phyloP scores from a whole-genome alignment of 2,329 filamentous ascomycete genomes.

The Diaporthe sp. region DNA sequence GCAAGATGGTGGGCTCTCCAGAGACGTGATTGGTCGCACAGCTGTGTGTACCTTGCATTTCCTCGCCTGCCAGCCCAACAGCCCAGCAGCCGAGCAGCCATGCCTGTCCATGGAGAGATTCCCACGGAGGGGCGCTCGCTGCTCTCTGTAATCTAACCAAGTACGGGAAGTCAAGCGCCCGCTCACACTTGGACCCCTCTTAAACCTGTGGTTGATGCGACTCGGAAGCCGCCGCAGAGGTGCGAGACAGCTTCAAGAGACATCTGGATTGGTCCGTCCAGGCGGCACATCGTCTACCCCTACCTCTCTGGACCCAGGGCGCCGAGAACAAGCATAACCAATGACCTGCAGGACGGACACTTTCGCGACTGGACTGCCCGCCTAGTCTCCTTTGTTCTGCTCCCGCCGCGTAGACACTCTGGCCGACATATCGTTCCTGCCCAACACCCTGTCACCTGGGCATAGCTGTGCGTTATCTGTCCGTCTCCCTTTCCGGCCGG shows the following conservation, averaged over 20 bases:
- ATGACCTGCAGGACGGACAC: not conserved
- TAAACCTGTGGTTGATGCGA: not conserved
- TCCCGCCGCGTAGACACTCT: not conserved
- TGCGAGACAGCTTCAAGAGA: not conserved
- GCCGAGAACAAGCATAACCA: not conserved
- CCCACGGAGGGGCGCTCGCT: not conserved
- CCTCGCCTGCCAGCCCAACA: not conserved
- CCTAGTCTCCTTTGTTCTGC: not conserved
- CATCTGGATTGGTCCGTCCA: not conserved
- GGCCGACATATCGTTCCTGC: constrained; percentile 3
- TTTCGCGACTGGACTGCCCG: not conserved
- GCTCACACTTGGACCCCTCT: not conserved
- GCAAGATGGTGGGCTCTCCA: not conserved
- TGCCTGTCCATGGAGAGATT: not conserved
- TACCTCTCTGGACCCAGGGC: not conserved
- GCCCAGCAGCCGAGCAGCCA: no score
- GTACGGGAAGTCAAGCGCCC: constrained; percentile 19
- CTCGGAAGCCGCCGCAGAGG: not conserved
- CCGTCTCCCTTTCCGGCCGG: not conserved
- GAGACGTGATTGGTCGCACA: not conserved
- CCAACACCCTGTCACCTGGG: constrained; percentile 7
- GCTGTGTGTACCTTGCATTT: constrained; percentile 2
- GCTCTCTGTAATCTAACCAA: not conserved
- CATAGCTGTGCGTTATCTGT: constrained; percentile 20
- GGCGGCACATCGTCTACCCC: not conserved